These are phyloP conservation scores for Paramecium bursaria DNA, from an alignment of 73 alveolate species.

Conservation along the genomic window DNA sequence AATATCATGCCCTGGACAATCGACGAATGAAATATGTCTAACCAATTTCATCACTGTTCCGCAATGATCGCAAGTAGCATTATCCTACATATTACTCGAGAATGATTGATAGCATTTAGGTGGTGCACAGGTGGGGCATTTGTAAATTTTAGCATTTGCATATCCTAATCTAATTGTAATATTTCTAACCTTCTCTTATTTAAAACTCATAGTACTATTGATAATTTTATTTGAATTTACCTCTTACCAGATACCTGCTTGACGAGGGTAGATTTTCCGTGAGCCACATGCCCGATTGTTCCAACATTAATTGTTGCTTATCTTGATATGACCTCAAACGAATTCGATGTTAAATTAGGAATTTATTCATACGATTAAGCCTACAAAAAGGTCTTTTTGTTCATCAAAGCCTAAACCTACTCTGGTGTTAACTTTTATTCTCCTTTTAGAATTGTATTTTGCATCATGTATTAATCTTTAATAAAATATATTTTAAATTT, in stretches of 20 bases:
- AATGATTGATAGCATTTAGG: conserved; percentile 93
- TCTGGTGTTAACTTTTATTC: conserved; percentile 34
- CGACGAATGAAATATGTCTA: conserved; percentile 99
- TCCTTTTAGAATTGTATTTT: too few relatives aligned
- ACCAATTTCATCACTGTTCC: conserved; percentile 80
- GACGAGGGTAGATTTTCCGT: conserved; percentile 99
- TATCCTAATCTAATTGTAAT: conserved; percentile 99
- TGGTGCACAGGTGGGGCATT: conserved; percentile 95
- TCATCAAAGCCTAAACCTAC: conserved; percentile 66
- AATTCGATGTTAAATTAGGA: conserved; percentile 61
- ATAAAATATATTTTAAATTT: too few relatives aligned
- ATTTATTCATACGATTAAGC: conserved; percentile 66
- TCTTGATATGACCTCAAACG: conserved; percentile 68
- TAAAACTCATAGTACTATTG: conserved; percentile 83
- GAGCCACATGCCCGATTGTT: conserved; percentile 99
- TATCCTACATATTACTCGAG: conserved; percentile 81
- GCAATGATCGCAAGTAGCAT: conserved; percentile 88
- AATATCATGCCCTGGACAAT: conserved; percentile 98
- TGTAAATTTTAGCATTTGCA: conserved; percentile 98
- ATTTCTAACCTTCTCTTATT: conserved; percentile 92
- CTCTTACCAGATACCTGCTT: conserved; percentile 76
- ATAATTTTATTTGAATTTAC: conserved; percentile 20
- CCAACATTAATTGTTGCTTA: conserved; percentile 80
- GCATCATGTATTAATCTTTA: too few relatives aligned
- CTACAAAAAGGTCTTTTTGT: conserved; percentile 37